Conservation (phyloP, 176 grass and related monocot species). For the Oryza coarctata region DNA sequence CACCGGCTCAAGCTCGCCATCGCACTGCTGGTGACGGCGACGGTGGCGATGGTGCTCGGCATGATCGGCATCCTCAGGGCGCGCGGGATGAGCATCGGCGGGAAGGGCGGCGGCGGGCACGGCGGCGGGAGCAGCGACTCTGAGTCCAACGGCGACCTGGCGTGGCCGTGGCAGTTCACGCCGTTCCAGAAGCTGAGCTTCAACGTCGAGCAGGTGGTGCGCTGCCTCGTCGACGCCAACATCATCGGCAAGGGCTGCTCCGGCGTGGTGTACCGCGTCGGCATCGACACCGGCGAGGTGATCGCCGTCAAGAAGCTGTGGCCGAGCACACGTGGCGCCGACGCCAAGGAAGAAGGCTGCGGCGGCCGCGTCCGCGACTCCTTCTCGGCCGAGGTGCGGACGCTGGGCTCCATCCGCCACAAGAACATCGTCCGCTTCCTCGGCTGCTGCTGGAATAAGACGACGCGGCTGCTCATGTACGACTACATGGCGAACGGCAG, state of each 20-base stretch:
- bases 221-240: slow-evolving; percentile 77
- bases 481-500: slow-evolving; percentile 99
- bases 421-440: slow-evolving; percentile 98
- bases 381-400: slow-evolving; percentile 92
- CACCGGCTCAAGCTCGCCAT: slow-evolving; percentile 74
- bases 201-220: slow-evolving; percentile 82
- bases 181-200: slow-evolving; percentile 98
- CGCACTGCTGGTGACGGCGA: slow-evolving; percentile 74
- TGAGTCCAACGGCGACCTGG: slow-evolving; percentile 51
- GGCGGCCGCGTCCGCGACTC: slow-evolving; percentile 63
- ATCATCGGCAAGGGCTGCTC: slow-evolving; percentile 93
- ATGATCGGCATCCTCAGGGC: slow-evolving; percentile 72
- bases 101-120: slow-evolving; percentile 24
- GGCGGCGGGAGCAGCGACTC: slow-evolving; percentile 40
- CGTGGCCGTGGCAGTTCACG: slow-evolving; percentile 98
- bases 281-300: slow-evolving; percentile 77
- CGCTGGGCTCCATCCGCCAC: slow-evolving; percentile 88
- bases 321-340: slow-evolving; percentile 32
- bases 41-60: slow-evolving; percentile 84
- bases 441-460: slow-evolving; percentile 96
- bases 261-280: slow-evolving; percentile 87
- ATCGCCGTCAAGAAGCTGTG: slow-evolving; percentile 98
- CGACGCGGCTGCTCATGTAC: slow-evolving; percentile 83
- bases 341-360: background rate
- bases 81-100: slow-evolving; percentile 32